Evolutionary conservation across 2,329 filamentous ascomycete genomes (phyloP).

Genomic region (Trichoderma brevicompactum): DNA sequence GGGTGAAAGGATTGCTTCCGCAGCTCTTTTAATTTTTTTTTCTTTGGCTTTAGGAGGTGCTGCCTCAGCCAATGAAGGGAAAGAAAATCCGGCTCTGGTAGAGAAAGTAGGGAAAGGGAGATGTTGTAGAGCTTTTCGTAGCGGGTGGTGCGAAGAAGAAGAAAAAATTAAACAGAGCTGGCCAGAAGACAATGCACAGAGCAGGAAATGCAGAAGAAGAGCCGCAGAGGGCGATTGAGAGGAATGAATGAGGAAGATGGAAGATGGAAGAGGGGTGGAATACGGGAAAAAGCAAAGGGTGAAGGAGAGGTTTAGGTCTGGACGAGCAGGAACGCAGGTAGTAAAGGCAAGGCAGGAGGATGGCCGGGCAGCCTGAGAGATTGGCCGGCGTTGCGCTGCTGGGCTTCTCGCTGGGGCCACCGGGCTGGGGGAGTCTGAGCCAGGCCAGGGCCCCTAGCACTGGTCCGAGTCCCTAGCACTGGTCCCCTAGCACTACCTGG

Average conservation of each 20-base stretch:
- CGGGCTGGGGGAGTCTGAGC: neutral
- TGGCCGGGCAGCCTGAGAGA: neutral
- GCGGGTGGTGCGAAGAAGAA: neutral
- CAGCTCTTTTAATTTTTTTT: conserved; percentile 16
- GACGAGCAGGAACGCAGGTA: conserved; percentile 20
- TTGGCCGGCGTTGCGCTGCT: neutral
- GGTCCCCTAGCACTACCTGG: conserved; percentile 22
- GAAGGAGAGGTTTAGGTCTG: conserved; percentile 25
- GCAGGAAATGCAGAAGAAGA: conserved; percentile 20
- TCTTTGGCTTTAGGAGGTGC: conserved; percentile 11
- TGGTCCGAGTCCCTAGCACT: conserved; percentile 15
- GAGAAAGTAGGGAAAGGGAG: conserved; percentile 1
- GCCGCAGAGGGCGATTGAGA: conserved; percentile 18
- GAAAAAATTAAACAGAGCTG: conserved; percentile 17
- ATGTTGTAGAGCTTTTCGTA: neutral
- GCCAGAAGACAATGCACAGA: conserved; percentile 27
- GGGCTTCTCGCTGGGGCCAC: no score
- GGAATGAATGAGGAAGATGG: conserved; percentile 26
- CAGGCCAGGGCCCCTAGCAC: conserved; percentile 9
- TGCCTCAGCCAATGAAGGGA: conserved; percentile 16
- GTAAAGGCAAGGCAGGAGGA: neutral
- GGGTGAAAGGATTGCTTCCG: conserved; percentile 18
- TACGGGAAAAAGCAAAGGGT: conserved; percentile 19
- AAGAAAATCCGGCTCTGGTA: conserved; percentile 12
- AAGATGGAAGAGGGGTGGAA: conserved; percentile 27